Percentiles rank a stretch among this genome's conserved stretches.
These are phyloP conservation scores for Spergularia azorica DNA, from an alignment of 179 eudicot genomes.

Conservation along the genomic window DNA sequence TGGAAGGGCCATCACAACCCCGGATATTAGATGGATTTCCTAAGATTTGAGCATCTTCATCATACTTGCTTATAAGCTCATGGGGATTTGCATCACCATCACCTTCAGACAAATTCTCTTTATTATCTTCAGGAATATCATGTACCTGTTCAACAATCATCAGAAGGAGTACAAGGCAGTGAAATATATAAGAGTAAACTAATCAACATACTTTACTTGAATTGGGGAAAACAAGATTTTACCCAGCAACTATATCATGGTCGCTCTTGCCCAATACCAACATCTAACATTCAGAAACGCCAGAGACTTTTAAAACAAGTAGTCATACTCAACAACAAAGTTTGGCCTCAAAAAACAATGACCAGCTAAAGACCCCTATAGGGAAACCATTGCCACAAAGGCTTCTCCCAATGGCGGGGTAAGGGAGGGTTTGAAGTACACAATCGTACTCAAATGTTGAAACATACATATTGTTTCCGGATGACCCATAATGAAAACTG, in stretches of 20 bases:
- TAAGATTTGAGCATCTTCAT: conserved; percentile 12
- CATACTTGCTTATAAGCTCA: conserved; percentile 28
- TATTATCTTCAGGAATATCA: conserved; percentile 34
- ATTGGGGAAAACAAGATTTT: not conserved
- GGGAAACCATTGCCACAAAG: not conserved
- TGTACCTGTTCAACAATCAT: conserved; percentile 33
- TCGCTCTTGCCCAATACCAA: not conserved
- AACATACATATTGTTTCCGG: too few species aligned
- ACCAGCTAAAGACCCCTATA: not conserved
- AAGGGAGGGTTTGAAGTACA: too few species aligned
- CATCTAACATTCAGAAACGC: not conserved
- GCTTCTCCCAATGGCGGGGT: too few species aligned
- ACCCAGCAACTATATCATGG: not conserved
- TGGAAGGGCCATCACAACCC: conserved; percentile 31
- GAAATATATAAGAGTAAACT: not conserved
- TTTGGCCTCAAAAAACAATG: not conserved
- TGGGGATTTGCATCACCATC: conserved; percentile 3
- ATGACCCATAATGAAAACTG: too few species aligned
- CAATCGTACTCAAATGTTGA: too few species aligned
- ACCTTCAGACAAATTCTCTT: conserved; percentile 1
- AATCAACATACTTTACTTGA: conserved; percentile 5
- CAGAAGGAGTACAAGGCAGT: not conserved
- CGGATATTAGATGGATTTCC: conserved; percentile 18
- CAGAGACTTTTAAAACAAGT: not conserved
- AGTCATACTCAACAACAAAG: not conserved